phyloP scores from a whole-genome alignment of 2,329 filamentous ascomycete genomes.

The Talaromyces piceae region DNA sequence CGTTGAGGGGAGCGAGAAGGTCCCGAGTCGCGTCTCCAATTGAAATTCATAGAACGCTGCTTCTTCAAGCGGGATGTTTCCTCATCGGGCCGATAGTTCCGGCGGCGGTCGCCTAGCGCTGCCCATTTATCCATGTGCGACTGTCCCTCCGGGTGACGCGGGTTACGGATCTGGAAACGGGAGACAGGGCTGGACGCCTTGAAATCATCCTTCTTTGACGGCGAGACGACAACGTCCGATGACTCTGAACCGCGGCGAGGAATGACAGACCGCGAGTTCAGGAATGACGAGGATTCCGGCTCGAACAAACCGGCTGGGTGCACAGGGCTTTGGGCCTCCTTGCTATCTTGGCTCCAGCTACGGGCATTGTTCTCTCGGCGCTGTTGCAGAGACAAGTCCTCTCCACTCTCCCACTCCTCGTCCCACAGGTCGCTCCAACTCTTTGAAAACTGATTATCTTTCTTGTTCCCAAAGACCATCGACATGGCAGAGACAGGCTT shows the following conservation, averaged over 20 bases:
- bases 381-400: constrained; percentile 54
- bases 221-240: not conserved
- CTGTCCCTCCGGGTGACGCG: constrained; percentile 56
- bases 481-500: constrained; percentile 63
- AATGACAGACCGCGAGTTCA: constrained; percentile 41
- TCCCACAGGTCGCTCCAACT: constrained; percentile 99
- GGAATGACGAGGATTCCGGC: constrained; percentile 45
- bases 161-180: constrained; percentile 23
- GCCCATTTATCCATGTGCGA: constrained; percentile 73
- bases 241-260: constrained; percentile 19
- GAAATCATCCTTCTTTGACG: constrained; percentile 48
- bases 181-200: constrained; percentile 46
- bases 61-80: constrained; percentile 42
- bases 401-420: constrained; percentile 83
- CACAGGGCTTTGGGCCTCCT: constrained; percentile 42
- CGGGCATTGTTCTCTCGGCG: constrained; percentile 58
- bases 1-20: constrained; percentile 28
- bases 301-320: constrained; percentile 48
- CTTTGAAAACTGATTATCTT: constrained; percentile 78
- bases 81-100: constrained; percentile 54
- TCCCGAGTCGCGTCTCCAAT: constrained; percentile 37
- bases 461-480: constrained; percentile 65
- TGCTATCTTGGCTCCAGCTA: constrained; percentile 72
- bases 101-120: constrained; percentile 73
- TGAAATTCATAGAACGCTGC: constrained; percentile 36